Conservation (phyloP, 202 grass and related monocot genomes). For the Setaria italica region DNA sequence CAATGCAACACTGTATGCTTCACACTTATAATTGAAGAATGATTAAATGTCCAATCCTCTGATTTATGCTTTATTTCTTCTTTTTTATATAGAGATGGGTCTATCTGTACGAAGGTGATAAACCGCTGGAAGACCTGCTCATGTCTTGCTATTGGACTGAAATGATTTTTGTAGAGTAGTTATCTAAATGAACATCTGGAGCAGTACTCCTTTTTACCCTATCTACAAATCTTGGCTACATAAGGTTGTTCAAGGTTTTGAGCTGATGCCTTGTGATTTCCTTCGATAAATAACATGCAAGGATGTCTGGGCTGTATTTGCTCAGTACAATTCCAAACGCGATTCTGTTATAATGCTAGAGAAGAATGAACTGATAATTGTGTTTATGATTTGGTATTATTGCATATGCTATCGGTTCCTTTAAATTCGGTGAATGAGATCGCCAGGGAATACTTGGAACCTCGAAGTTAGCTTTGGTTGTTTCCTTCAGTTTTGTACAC, state of each 20-base stretch:
- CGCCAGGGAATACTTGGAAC: neutral
- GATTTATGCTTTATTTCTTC: slow-evolving; percentile 84
- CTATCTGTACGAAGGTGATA: slow-evolving; percentile 84
- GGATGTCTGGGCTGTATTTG: neutral
- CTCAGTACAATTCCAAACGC: neutral
- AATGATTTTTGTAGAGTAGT: slow-evolving; percentile 60
- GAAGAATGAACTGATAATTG: neutral
- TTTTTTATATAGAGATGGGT: slow-evolving; percentile 92
- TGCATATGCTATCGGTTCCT: neutral
- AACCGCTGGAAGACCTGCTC: slow-evolving; percentile 58
- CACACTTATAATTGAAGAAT: slow-evolving; percentile 47
- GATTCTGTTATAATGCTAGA: slow-evolving; percentile 1
- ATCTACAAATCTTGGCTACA: slow-evolving; percentile 21
- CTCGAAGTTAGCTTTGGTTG: neutral
- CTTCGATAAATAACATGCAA: slow-evolving; percentile 45
- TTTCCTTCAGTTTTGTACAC: neutral
- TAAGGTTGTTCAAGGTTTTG: slow-evolving; percentile 16
- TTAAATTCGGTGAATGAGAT: neutral
- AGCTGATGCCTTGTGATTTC: neutral
- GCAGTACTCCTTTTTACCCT: neutral
- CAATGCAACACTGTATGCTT: slow-evolving; percentile 38
- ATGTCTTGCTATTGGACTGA: slow-evolving; percentile 50
- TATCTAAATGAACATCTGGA: slow-evolving; percentile 39
- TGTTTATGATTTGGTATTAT: neutral
- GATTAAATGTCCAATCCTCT: slow-evolving; percentile 48